Base-by-base conservation (phyloP, 2,329 filamentous ascomycete species). In the Aspergillus nomiae region DNA sequence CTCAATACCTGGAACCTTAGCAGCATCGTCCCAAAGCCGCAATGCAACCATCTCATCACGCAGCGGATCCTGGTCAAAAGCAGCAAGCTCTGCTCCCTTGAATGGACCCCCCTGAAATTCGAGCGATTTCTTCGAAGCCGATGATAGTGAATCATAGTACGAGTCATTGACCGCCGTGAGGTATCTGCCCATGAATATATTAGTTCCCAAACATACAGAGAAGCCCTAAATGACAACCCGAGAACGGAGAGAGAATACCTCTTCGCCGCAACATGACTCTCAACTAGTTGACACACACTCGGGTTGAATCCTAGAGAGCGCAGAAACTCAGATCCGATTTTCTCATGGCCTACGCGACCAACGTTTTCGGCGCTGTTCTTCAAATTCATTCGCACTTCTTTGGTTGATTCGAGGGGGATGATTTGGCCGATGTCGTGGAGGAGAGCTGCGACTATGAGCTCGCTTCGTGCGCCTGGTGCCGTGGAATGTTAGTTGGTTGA, bases 351-450 rank as follows among this genome's bases (percentile, higher is more conserved):
- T 2, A 76, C 70, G 14, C 76, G 72, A 16, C 78, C 78, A 16
- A 78, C 74, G 55, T 75, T 76, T 14, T 72, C 69, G 2, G 64
- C 62, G 45, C 68, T 69, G 8, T 67, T 66, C 12, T 61, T 62
- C 38, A 76, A 65, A 26, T 71, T 68, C 72, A 74, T 73, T 3
- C 72, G 66, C 9, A 65, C 65, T 60, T 72, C 76, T 32, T 67
- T 73, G 26, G 64, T 73, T 30, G 62, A 69, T 62, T 70, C 67
- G 1, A 77, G 50, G 3, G 78, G 79, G 16, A 81, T 74, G 60
- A 81, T 78, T 30, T 80, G 77, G 19, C 79, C 79, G 55, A 81
- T 76, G 58, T 82, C 80, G 63, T 81, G 80, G 6, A 81, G 70
- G 11, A 81, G 67, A 9, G 78, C 76, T 0, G 78, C 79, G 28